phyloP scores from a whole-genome alignment of 2,329 filamentous ascomycete species.

The Monosporascus sp. region DNA sequence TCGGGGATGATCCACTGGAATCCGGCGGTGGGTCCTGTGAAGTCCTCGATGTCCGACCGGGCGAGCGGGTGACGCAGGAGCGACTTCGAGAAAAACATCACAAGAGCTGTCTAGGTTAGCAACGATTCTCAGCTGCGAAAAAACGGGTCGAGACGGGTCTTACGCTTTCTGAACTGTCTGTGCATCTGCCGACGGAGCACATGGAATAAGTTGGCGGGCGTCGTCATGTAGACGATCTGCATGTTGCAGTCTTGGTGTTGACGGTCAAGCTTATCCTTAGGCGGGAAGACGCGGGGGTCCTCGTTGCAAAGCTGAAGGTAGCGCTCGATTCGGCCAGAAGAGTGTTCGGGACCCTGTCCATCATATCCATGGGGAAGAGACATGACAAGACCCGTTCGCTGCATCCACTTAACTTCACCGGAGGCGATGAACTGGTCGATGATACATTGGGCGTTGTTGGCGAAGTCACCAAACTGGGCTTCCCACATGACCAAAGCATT shows the following conservation, averaged over 20 bases:
- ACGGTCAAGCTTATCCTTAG: conserved; percentile 81
- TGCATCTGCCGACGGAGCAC: conserved; percentile 96
- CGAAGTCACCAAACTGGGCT: conserved; percentile 98
- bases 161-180: conserved; percentile 98
- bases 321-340: conserved; percentile 92
- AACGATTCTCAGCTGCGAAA: conserved; percentile 1
- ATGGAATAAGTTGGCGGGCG: conserved; percentile 93
- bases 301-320: conserved; percentile 98
- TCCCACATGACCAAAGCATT: conserved; percentile 99
- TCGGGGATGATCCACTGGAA: conserved; percentile 97
- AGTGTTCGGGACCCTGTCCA: conserved; percentile 96
- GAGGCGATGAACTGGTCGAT: conserved; percentile 99
- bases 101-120: conserved; percentile 57
- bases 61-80: conserved; percentile 90
- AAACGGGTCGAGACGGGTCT: conserved; percentile 33
- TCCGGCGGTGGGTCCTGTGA: conserved; percentile 75
- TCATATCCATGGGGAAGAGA: conserved; percentile 97
- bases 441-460: conserved; percentile 98
- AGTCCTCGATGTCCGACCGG: conserved; percentile 84
- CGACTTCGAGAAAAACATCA: conserved; percentile 98
- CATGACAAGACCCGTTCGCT: conserved; percentile 93
- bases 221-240: conserved; percentile 97
- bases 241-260: conserved; percentile 99
- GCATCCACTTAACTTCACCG: conserved; percentile 97
- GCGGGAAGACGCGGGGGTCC: conserved; percentile 89